Conservation (phyloP, 768 basidiomycete genomes). For the Lentinula raphanica region DNA sequence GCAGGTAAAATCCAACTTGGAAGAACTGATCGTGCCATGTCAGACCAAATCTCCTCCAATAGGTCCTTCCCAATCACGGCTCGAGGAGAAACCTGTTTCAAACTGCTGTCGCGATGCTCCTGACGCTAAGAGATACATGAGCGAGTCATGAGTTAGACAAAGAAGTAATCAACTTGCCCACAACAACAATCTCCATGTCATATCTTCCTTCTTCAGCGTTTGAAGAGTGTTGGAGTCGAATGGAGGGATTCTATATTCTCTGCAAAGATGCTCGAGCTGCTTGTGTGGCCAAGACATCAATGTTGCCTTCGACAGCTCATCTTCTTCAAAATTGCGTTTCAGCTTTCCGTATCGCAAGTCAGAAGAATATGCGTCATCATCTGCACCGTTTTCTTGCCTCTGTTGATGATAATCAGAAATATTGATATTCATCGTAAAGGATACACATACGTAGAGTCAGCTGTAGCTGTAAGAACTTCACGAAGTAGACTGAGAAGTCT, state of each 20-base stretch:
- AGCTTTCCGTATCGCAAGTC: background rate
- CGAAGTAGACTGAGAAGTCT: too few species aligned
- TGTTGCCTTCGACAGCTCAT: background rate
- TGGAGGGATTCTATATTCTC: background rate
- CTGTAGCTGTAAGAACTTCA: too few species aligned
- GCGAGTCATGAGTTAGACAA: too few species aligned
- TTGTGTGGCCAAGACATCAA: background rate
- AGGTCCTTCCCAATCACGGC: slow-evolving; percentile 12
- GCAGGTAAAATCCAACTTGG: slow-evolving; percentile 19
- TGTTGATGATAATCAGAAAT: background rate
- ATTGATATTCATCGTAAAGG: accelerated
- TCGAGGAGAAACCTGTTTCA: background rate
- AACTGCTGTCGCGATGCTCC: background rate
- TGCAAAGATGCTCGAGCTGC: background rate
- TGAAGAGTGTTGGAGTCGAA: background rate
- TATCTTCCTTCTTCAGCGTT: background rate
- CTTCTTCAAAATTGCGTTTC: background rate
- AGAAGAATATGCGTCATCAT: background rate
- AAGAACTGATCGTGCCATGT: slow-evolving; percentile 20
- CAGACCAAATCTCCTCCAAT: slow-evolving; percentile 5
- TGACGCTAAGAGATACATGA: background rate
- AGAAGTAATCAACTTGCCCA: background rate
- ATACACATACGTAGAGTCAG: background rate
- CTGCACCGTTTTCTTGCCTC: background rate
- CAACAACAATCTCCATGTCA: background rate